Percentiles rank a stretch among this genome's conserved stretches.
phyloP scores from a whole-genome alignment of 371 early-diverging fungal species.

The Syncephalastrum sp. region DNA sequence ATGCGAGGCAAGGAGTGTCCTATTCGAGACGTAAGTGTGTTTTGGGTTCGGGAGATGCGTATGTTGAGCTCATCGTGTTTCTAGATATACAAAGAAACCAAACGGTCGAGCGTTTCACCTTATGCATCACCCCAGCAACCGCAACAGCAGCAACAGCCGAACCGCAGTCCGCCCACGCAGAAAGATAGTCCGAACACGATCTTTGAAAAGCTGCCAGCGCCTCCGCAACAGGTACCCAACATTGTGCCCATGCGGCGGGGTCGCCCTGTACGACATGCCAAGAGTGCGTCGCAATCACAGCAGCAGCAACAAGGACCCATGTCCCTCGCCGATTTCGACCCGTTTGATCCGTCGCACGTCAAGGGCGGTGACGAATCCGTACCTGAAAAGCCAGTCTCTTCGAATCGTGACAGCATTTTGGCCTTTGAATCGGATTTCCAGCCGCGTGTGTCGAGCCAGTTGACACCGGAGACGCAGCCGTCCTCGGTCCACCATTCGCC shows the following conservation, averaged over 20 bases:
- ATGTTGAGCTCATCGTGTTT: conserved; percentile 6
- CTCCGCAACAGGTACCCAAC: conserved; percentile 41
- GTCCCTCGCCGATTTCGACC: conserved; percentile 6
- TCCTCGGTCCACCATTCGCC: background rate
- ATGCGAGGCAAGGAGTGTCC: conserved; percentile 70
- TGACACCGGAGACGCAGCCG: background rate
- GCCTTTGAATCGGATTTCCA: conserved; percentile 26
- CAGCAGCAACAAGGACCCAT: background rate
- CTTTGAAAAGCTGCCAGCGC: conserved; percentile 37
- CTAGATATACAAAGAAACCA: conserved; percentile 28
- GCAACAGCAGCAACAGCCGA: background rate
- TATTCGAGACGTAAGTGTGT: conserved; percentile 49
- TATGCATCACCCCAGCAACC: background rate
- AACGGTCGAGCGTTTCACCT: conserved; percentile 8
- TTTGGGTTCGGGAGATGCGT: background rate
- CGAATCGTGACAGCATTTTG: conserved; percentile 5
- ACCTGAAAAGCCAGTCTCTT: conserved; percentile 3
- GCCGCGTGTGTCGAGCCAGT: background rate
- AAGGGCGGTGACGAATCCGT: conserved; percentile 1
- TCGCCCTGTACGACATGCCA: conserved; percentile 52
- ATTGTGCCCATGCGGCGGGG: conserved; percentile 78
- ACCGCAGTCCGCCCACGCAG: background rate
- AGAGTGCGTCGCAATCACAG: conserved; percentile 5
- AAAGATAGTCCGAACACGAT: conserved; percentile 26
- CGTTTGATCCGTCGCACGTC: conserved; percentile 11